Base-by-base conservation (phyloP, 169 alveolate species). In the Babesia microti region DNA sequence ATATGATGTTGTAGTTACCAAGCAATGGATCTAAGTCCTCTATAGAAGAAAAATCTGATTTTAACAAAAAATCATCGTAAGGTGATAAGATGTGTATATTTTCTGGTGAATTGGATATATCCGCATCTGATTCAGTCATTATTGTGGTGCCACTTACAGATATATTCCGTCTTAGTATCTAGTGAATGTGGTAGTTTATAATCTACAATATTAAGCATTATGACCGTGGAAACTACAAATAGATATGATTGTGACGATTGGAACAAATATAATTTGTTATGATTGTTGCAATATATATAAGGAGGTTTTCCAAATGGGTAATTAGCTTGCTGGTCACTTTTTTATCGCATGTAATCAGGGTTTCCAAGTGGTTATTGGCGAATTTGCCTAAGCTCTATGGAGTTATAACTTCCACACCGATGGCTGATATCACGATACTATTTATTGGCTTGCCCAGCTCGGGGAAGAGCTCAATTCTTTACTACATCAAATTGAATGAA, bases 391-490 rank as follows among this genome's bases (percentile, higher is more conserved):
- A 48, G 23, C 14, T 48, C 0, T 48, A 48, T 34, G 58, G 27
- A 26, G n/a, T n/a, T n/a, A n/a, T n/a, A 22, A 48, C 12, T 0
- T 48, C 35, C 51, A 24, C 3, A 46, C 30, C 9, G 35, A 23
- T 22, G 15, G 30, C 1, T 33, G 17, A 32, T 11, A 59, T 51
- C 22, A n/a, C 37, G 18, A 41, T 65, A 3, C 52, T 65, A 15
- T 47, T 65, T 3, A 19, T 65, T 9, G 76, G 76, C 1, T 11
- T 51, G 26, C 29, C 53, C 4, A 65, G 55, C 21, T 26, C 70
- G 22, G 76, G 76, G 1, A 65, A 65, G 40, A 54, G 65, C 48
- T 30, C 70, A 11, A 18, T 65, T 29, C 57, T 65, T 32, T 65
- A 65, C 44, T 53, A 70, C 28, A 65, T 65, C 37, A 65, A 65